Conservation (phyloP, 2,329 filamentous ascomycete genomes). For the Colletotrichum sp. region DNA sequence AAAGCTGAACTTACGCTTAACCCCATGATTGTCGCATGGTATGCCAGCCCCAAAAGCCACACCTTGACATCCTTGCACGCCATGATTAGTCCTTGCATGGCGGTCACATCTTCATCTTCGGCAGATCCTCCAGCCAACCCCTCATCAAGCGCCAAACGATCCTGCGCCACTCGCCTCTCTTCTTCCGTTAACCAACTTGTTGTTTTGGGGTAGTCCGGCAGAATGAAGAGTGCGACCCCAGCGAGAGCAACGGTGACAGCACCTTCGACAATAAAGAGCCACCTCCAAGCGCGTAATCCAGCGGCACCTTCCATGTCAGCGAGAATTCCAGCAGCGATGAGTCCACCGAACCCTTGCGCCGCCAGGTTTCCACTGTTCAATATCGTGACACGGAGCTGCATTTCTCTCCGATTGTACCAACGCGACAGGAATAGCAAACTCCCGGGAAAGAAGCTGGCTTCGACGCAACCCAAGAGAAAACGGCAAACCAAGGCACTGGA, state of each 20-base stretch:
- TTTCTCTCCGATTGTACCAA: background rate
- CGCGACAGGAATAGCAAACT: background rate
- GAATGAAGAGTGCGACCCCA: background rate
- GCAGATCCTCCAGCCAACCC: background rate
- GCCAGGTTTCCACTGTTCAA: background rate
- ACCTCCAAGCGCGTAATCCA: background rate
- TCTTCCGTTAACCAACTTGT: background rate
- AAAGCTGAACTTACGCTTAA: background rate
- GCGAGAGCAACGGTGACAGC: background rate
- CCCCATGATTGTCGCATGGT: background rate
- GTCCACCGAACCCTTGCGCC: background rate
- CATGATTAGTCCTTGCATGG: background rate
- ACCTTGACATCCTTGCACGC: background rate
- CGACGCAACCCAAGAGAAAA: background rate
- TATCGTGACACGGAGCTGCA: background rate
- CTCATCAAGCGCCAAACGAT: background rate
- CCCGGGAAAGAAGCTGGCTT: background rate
- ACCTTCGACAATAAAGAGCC: background rate
- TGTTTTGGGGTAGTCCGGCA: background rate
- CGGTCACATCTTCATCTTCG: background rate
- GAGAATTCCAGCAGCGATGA: background rate
- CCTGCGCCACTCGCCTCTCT: background rate
- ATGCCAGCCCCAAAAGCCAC: background rate
- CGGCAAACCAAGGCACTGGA: background rate
- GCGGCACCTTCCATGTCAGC: background rate